phyloP scores from a whole-genome alignment of 2,329 filamentous ascomycete species.

The Aspergillus ustus region DNA sequence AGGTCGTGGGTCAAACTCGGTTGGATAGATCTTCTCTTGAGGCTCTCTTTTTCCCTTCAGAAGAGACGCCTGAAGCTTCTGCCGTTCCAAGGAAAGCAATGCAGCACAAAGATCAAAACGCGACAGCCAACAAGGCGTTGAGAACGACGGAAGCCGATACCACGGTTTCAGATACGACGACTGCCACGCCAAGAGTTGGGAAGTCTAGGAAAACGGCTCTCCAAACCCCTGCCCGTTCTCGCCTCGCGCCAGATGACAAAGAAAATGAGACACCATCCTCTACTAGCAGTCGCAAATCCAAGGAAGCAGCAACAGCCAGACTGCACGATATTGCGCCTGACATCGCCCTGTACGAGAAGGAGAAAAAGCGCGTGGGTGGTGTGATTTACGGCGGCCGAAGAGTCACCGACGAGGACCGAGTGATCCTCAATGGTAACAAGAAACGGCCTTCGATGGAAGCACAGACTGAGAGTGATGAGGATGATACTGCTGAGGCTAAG shows the following conservation, averaged over 20 bases:
- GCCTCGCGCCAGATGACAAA: conserved; percentile 65
- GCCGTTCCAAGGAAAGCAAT: conserved; percentile 33
- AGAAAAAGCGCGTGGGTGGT: conserved; percentile 79
- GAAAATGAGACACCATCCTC: conserved; percentile 83
- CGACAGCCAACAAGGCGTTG: conserved; percentile 22
- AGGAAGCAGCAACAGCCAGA: conserved; percentile 77
- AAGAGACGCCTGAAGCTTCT: conserved; percentile 27
- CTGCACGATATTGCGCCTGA: conserved; percentile 80
- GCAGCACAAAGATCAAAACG: conserved; percentile 43
- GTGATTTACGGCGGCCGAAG: conserved; percentile 63
- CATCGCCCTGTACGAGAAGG: conserved; percentile 88
- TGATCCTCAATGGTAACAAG: conserved; percentile 37
- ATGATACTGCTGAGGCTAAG: conserved; percentile 65
- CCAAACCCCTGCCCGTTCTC: conserved; percentile 59
- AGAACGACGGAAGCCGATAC: conserved; percentile 27
- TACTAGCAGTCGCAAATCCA: conserved; percentile 82
- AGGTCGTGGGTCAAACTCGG: conserved; percentile 87
- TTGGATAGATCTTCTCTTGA: conserved; percentile 76
- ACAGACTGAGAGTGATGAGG: conserved; percentile 54
- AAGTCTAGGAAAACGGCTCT: conserved; percentile 37
- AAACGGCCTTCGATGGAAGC: conserved; percentile 53
- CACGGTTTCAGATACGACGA: conserved; percentile 21
- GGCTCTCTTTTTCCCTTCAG: conserved; percentile 64
- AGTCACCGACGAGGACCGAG: conserved; percentile 47
- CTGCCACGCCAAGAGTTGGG: conserved; percentile 33